phyloP scores from a whole-genome alignment of 106 monocot genomes.

The Dendrobium chrysotoxum region DNA sequence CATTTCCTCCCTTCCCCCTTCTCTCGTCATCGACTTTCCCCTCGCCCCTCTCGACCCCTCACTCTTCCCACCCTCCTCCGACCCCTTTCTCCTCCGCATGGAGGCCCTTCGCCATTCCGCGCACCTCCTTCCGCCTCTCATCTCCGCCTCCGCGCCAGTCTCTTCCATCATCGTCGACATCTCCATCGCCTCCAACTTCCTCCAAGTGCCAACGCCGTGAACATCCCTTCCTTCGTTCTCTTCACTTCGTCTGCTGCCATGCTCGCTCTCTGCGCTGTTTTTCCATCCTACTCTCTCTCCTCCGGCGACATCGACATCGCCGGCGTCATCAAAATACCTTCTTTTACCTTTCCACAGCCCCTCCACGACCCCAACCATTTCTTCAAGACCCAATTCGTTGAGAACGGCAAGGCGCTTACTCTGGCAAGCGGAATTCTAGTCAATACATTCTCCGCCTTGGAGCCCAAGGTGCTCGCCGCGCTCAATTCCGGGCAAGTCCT shows the following conservation, averaged over 20 bases:
- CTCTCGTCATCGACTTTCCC: constrained; percentile 25
- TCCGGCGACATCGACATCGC: constrained; percentile 4
- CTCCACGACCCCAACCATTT: constrained; percentile 20
- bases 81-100: constrained; percentile 51
- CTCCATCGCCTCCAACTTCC: constrained; percentile 14
- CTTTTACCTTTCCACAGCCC: constrained; percentile 7
- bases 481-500: constrained; percentile 18
- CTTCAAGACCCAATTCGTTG: constrained; percentile 23
- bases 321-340: constrained; percentile 14
- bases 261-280: constrained; percentile 26
- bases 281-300: constrained; percentile 13
- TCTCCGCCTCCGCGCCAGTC: constrained; percentile 13
- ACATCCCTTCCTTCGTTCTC: constrained; percentile 29
- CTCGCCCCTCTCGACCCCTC: constrained; percentile 18
- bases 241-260: constrained; percentile 38
- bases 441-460: constrained; percentile 44
- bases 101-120: constrained; percentile 35
- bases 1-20: constrained; percentile 31
- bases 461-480: constrained; percentile 27
- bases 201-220: constrained; percentile 7
- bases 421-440: constrained; percentile 33
- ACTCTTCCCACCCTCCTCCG: constrained; percentile 9
- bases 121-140: constrained; percentile 22
- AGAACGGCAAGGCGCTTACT: constrained; percentile 12
- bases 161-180: constrained; percentile 35